These are phyloP conservation scores for Cymodocea nodosa DNA, from an alignment of 116 monocot species.

Conservation along the genomic window DNA sequence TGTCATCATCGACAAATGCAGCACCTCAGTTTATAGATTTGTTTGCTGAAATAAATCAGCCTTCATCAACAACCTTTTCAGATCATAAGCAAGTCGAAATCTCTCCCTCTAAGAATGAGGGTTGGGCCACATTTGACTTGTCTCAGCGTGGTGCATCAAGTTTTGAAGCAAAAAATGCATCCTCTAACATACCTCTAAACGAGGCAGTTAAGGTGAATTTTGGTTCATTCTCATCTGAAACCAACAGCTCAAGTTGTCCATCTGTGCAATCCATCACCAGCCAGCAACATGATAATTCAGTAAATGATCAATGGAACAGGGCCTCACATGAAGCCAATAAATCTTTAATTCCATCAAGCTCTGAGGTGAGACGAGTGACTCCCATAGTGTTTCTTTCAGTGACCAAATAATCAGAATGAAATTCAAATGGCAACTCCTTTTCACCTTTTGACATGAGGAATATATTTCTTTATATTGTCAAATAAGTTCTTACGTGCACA, in stretches of 20 bases:
- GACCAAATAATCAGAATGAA: too few relatives aligned
- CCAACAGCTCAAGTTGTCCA: conserved; percentile 16
- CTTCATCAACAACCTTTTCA: conserved; percentile 1
- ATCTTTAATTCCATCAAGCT: conserved; percentile 11
- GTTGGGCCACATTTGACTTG: conserved; percentile 89
- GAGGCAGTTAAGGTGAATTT: conserved; percentile 6
- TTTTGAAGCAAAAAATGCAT: conserved; percentile 12
- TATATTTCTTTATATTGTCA: too few relatives aligned
- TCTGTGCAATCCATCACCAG: conserved; percentile 13
- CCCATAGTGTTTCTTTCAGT: too few relatives aligned
- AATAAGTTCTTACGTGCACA: too few relatives aligned
- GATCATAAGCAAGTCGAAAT: conserved; percentile 15
- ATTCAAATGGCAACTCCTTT: too few relatives aligned
- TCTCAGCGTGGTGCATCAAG: conserved; percentile 20
- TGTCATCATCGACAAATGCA: conserved; percentile 6
- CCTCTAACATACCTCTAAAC: conserved; percentile 3
- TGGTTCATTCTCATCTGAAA: conserved; percentile 20
- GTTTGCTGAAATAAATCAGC: conserved; percentile 18
- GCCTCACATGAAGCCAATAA: conserved; percentile 12
- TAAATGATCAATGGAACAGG: conserved; percentile 26
- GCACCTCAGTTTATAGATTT: conserved; percentile 20
- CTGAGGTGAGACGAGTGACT: conserved; percentile 29
- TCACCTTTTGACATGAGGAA: too few relatives aligned
- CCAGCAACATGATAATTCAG: conserved; percentile 7
- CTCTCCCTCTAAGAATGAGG: conserved; percentile 26